phyloP scores from a whole-genome alignment of 1,139 yeast genomes.

The Hanseniaspora sp. region DNA sequence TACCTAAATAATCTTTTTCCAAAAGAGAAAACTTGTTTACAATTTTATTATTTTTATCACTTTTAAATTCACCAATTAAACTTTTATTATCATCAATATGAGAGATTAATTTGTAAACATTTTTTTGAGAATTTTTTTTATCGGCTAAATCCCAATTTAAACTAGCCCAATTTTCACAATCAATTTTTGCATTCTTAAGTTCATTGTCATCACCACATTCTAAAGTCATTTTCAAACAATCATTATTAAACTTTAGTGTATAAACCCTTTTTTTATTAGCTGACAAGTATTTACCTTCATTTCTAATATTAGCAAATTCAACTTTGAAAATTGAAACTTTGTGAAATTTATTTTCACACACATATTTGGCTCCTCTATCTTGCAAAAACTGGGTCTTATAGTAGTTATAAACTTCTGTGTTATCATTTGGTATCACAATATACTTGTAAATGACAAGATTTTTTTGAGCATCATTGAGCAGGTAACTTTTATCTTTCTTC shows the following conservation, averaged over 20 bases:
- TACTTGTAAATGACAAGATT: not conserved
- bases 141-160: not conserved
- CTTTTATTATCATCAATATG: not conserved
- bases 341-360: not conserved
- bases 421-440: conserved; percentile 28
- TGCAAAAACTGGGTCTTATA: not conserved
- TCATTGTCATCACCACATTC: not conserved
- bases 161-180: not conserved
- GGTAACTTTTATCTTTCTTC: conserved; percentile 8
- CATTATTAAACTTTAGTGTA: not conserved
- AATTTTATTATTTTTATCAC: not conserved
- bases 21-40: not conserved
- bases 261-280: not conserved
- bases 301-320: not conserved
- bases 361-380: not conserved
- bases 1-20: not conserved
- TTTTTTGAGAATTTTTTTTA: not conserved
- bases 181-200: not conserved
- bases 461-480: conserved; percentile 8
- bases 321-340: not conserved
- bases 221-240: not conserved
- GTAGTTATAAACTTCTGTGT: not conserved
- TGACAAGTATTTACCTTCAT: not conserved
- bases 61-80: not conserved
- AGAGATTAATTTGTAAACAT: not conserved